These are phyloP conservation scores for Oxalis stricta DNA, from an alignment of 441 rosid genomes.

Conservation along the genomic window DNA sequence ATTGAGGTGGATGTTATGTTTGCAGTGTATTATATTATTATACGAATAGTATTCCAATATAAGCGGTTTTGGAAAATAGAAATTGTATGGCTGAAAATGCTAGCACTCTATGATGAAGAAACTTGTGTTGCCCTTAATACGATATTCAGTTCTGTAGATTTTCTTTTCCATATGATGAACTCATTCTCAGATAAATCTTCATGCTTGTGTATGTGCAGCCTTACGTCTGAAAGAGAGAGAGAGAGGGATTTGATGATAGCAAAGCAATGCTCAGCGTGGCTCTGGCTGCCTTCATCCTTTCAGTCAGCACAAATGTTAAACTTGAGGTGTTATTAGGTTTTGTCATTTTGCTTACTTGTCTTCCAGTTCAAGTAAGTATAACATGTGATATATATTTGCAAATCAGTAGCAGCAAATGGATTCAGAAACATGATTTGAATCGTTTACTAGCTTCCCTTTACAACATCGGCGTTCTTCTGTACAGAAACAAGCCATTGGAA, in stretches of 20 bases:
- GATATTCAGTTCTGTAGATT: not conserved
- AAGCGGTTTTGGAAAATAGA: not conserved
- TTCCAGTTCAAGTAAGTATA: not conserved
- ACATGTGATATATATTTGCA: too few species aligned
- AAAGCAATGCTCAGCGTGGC: constrained; percentile 35
- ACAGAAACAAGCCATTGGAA: constrained; percentile 49
- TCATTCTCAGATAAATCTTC: constrained; percentile 3
- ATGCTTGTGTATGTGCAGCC: constrained; percentile 25
- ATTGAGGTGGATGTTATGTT: too few species aligned
- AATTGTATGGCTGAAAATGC: too few species aligned
- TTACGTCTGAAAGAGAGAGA: constrained; percentile 29
- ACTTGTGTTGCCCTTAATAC: not conserved
- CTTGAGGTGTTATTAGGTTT: constrained; percentile 29
- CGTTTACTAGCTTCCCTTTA: constrained; percentile 44
- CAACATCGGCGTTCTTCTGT: constrained; percentile 50
- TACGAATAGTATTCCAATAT: not conserved
- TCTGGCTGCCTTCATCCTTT: constrained; percentile 72
- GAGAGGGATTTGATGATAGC: constrained; percentile 32
- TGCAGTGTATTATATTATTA: not conserved
- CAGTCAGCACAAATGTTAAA: constrained; percentile 39
- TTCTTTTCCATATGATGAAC: not conserved
- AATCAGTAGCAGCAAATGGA: constrained; percentile 49
- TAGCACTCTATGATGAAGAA: not conserved
- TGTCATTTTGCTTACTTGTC: not conserved
- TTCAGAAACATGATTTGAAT: constrained; percentile 54